These are phyloP conservation scores for Hygrocybe punicea DNA, from an alignment of 768 basidiomycete species.

Conservation along the genomic window DNA sequence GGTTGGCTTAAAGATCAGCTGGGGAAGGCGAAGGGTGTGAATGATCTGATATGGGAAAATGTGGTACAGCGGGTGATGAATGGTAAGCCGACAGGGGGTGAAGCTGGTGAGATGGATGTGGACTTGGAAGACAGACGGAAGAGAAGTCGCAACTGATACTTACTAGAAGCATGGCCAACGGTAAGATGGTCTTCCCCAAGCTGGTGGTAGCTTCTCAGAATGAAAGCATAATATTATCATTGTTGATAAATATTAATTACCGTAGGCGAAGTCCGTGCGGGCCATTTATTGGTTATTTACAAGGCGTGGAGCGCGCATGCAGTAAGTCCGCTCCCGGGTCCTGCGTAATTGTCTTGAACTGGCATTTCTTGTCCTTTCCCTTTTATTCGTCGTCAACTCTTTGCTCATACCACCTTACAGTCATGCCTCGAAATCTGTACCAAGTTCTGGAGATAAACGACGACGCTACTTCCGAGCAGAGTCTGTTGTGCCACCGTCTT, in stretches of 20 bases:
- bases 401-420: no score
- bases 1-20: conserved; percentile 63
- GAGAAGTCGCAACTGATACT: conserved; percentile 18
- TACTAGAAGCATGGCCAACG: background rate
- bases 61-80: conserved; percentile 63
- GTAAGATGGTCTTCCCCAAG: no score
- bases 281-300: no score
- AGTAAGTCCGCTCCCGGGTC: no score
- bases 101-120: conserved; percentile 17
- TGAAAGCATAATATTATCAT: no score
- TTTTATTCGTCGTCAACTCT: background rate
- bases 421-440: conserved; percentile 66
- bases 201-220: no score
- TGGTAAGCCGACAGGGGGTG: conserved; percentile 19
- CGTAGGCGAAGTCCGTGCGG: no score
- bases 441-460: conserved; percentile 53
- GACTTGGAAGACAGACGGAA: conserved; percentile 27
- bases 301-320: no score
- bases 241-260: no score
- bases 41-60: conserved; percentile 90
- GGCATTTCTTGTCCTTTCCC: background rate
- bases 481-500: conserved; percentile 40
- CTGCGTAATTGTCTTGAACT: no score
- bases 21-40: conserved; percentile 82
- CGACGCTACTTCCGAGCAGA: conserved; percentile 59